phyloP scores from a whole-genome alignment of 352 stramenopile genomes.

The Thraustochytrium striatum region DNA sequence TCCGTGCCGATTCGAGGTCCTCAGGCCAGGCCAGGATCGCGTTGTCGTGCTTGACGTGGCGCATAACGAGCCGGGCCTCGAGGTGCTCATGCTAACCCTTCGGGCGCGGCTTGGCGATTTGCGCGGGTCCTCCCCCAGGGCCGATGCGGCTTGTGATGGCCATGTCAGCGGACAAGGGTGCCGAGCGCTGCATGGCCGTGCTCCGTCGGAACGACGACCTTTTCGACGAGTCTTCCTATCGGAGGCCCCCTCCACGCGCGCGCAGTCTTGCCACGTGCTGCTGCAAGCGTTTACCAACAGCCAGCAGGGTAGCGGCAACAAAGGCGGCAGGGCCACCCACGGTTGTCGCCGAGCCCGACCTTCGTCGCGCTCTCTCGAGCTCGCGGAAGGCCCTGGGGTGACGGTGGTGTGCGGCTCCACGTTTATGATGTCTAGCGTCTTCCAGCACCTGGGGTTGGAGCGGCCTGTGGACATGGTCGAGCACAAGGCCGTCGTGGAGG shows the following conservation, averaged over 20 bases:
- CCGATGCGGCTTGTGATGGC: constrained; percentile 25
- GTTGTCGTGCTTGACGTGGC: constrained; percentile 33
- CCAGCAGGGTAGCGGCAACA: neutral
- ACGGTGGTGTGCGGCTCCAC: constrained; percentile 42
- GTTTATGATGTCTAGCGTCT: constrained; percentile 47
- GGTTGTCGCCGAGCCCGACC: neutral
- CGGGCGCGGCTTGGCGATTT: neutral
- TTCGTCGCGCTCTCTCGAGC: neutral
- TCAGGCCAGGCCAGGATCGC: neutral
- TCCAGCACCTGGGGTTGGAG: constrained; percentile 2
- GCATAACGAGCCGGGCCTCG: constrained; percentile 22
- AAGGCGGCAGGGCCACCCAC: neutral
- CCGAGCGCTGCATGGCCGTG: constrained; percentile 15
- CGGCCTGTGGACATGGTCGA: neutral
- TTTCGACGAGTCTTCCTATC: constrained; percentile 34
- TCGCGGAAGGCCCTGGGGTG: constrained; percentile 1
- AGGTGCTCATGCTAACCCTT: neutral
- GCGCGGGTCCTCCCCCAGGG: neutral
- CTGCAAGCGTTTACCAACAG: neutral
- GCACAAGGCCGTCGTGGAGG: neutral
- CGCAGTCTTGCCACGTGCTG: neutral
- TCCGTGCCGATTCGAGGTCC: constrained; percentile 28
- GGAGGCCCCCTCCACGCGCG: neutral
- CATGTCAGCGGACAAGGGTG: constrained; percentile 36
- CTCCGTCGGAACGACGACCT: neutral